These are phyloP conservation scores for Funneliformis mosseae DNA, from an alignment of 192 early-diverging fungal species.

Conservation along the genomic window DNA sequence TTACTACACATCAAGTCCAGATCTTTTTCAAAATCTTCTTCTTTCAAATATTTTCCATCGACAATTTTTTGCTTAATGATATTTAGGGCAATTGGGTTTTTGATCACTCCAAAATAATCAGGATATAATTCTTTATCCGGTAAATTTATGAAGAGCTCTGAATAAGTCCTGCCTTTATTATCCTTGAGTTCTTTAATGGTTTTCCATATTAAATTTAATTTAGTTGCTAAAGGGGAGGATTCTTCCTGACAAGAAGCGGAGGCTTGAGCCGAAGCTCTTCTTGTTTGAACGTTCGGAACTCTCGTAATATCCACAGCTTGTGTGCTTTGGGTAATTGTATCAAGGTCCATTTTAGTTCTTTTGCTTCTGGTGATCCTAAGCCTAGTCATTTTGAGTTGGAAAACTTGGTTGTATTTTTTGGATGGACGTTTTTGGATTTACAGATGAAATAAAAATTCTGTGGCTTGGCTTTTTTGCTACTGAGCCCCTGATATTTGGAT, in stretches of 20 bases:
- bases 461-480: too few species aligned
- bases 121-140: slow-evolving; percentile 81
- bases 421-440: too few species aligned
- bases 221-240: neutral
- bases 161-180: slow-evolving; percentile 30
- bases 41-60: slow-evolving; percentile 60
- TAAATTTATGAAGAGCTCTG: slow-evolving; percentile 79
- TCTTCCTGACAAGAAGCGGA: neutral
- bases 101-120: slow-evolving; percentile 84
- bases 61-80: slow-evolving; percentile 65
- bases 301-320: neutral
- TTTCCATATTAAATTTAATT: neutral
- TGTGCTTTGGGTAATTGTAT: neutral
- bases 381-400: too few species aligned
- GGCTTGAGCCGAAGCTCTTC: neutral
- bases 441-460: too few species aligned
- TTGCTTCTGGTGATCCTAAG: neutral
- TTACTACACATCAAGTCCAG: slow-evolving; percentile 86
- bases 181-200: neutral
- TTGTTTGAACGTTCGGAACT: neutral
- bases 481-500: too few species aligned
- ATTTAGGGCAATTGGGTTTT: slow-evolving; percentile 59
- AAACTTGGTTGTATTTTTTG: neutral
- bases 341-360: neutral
- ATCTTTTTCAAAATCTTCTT: slow-evolving; percentile 80